Evolutionary conservation across 2,329 filamentous ascomycete species (phyloP), one percentile per base, ranked within the genome.

Genomic region (Conoideocrella luteorostrata): DNA sequence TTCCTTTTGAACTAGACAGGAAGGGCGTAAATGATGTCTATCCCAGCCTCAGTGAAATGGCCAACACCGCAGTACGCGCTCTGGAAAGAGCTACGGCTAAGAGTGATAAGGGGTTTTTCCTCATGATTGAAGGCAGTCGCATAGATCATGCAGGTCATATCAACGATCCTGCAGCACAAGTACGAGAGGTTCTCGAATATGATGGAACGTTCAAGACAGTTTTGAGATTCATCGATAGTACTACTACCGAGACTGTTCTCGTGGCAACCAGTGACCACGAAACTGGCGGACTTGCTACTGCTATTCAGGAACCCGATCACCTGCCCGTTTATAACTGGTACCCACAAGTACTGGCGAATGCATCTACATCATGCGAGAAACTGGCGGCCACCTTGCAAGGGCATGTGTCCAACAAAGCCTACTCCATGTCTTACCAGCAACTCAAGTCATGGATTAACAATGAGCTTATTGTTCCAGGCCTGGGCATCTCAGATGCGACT

Each of bases 61-160:
- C 91, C 7, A 75, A 77, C 53, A 88, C 87, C 13, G 91, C 93
- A 1, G 71, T 98, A 49, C 79, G 75, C 12, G 82, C 87, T 1
- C 77, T 98, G 20, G 84, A 85, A 49, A 80, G 82, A 47, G 93
- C 90, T 0, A 96, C 93, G 0, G 74, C 78, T 57, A 74, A 90
- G 58, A 88, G 79, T 49, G 88, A 97, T 33, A 82, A 94, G 64
- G 93, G 93, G 4, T 98, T 97, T 72, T 98, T 98, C 67, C 72
- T 98, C 55, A 95, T 98, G 91, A 94, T 98, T 48, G 93, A 98
- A 65, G 93, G 90, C 4, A 95, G 88, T 56, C 78, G 93, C 33
- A 97, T 98, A 56, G 93, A 98, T 58, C 93, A 98, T 61, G 91
- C 93, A 4, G 93, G 89, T 6, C 87, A 93, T 60, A 78, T 77